Conservation (phyloP, 371 early-diverging fungal species). For the Apophysomyces trapeziformis region DNA sequence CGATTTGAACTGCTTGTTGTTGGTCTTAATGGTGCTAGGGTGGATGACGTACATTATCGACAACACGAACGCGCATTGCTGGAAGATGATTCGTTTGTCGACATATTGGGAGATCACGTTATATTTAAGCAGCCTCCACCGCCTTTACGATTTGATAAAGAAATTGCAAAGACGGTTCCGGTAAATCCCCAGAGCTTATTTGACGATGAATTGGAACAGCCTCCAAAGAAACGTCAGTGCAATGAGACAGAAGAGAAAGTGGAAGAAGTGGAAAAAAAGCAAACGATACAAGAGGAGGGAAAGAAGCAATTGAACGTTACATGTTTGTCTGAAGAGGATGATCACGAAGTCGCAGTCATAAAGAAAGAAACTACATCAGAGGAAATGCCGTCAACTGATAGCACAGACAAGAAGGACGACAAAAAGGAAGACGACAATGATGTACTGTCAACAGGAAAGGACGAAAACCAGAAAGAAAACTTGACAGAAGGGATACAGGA, state of each 20-base stretch:
- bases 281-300: background rate
- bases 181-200: slow-evolving; percentile 11
- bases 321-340: background rate
- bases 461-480: slow-evolving; percentile 8
- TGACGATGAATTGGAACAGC: slow-evolving; percentile 2
- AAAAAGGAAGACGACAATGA: slow-evolving; percentile 3
- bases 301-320: slow-evolving; percentile 7
- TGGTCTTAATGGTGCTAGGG: slow-evolving; percentile 58
- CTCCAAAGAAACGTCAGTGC: background rate
- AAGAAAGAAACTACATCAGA: slow-evolving; percentile 15
- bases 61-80: slow-evolving; percentile 39
- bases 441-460: slow-evolving; percentile 2
- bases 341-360: slow-evolving; percentile 1
- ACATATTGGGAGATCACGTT: slow-evolving; percentile 45
- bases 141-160: slow-evolving; percentile 11
- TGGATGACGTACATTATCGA: slow-evolving; percentile 38
- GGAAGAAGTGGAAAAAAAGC: slow-evolving; percentile 10
- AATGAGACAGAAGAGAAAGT: slow-evolving; percentile 10
- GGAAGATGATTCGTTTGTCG: slow-evolving; percentile 37
- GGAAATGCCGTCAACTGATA: slow-evolving; percentile 11
- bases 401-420: background rate
- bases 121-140: slow-evolving; percentile 29
- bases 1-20: slow-evolving; percentile 56
- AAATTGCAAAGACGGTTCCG: slow-evolving; percentile 4
- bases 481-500: slow-evolving; percentile 21